Evolutionary conservation across 2,329 filamentous ascomycete species (phyloP).

Genomic region (Aschersonia sp.): DNA sequence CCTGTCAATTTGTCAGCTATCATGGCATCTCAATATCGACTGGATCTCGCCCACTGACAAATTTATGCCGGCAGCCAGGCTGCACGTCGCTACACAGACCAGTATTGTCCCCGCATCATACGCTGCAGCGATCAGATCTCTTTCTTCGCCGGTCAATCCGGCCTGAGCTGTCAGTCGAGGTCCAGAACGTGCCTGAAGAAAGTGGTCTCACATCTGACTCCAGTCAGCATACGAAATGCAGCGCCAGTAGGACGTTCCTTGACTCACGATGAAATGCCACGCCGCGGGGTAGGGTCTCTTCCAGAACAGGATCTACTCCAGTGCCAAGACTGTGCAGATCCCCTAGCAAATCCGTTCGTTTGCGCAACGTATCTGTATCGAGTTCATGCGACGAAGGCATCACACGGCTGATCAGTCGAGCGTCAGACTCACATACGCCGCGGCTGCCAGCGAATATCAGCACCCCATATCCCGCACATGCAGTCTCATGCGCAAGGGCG

Average conservation of each 20-base stretch:
- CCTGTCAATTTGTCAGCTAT: conserved; percentile 11
- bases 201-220: conserved; percentile 20
- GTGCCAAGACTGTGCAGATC: conserved; percentile 51
- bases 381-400: conserved; percentile 38
- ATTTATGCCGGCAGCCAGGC: conserved; percentile 72
- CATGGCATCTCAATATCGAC: background rate
- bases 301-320: conserved; percentile 50
- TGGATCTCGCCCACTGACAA: conserved; percentile 21
- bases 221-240: background rate
- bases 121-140: conserved; percentile 54
- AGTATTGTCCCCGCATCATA: conserved; percentile 56
- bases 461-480: conserved; percentile 51
- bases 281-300: conserved; percentile 48
- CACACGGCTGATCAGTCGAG: conserved; percentile 51
- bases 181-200: background rate
- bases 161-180: conserved; percentile 26
- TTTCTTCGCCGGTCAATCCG: conserved; percentile 60
- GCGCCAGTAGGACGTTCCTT: background rate
- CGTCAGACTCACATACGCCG: conserved; percentile 50
- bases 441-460: conserved; percentile 63
- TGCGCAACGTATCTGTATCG: conserved; percentile 34
- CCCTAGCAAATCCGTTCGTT: conserved; percentile 47
- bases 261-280: conserved; percentile 60
- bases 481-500: conserved; percentile 54
- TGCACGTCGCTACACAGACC: conserved; percentile 64